A percentile compares a stretch with the other conserved stretches of the same genome.
Evolutionary conservation across 257 asterid species (phyloP).

Genomic region (Solanum chilense): DNA sequence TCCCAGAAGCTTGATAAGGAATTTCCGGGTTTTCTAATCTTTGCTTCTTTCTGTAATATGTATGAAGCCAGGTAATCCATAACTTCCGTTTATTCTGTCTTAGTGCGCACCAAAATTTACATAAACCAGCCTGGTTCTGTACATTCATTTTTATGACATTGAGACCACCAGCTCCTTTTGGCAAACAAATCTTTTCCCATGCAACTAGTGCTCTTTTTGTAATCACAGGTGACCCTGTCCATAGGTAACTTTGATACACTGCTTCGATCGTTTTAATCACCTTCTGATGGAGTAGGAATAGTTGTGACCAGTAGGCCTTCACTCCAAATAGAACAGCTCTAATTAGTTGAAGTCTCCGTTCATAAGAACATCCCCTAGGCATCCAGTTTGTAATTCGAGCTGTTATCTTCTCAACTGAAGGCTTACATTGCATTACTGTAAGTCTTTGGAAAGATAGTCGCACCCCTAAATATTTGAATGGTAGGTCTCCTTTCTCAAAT

Average conservation of each 20-base stretch:
- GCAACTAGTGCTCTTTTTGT: background rate
- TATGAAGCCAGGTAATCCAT: background rate
- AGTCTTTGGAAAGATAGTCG: background rate
- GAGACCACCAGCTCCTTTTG: background rate
- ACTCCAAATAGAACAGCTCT: background rate
- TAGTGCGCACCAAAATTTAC: background rate
- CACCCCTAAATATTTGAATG: background rate
- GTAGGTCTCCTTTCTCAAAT: background rate
- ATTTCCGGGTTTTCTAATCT: background rate
- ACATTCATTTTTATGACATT: background rate
- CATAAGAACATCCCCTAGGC: background rate
- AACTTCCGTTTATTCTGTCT: background rate
- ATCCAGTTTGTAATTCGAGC: background rate
- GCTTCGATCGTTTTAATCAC: too few relatives aligned
- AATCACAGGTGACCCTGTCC: background rate
- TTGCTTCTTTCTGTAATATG: background rate
- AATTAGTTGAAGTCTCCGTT: background rate
- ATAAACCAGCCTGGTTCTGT: background rate
- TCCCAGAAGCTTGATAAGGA: background rate
- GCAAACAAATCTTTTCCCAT: background rate
- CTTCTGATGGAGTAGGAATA: background rate
- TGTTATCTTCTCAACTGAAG: background rate
- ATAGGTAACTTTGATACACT: background rate
- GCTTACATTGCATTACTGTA: background rate
- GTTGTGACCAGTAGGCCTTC: background rate